phyloP scores from a whole-genome alignment of 2,329 filamentous ascomycete species.

The Fusarium pseudoanthophilum region DNA sequence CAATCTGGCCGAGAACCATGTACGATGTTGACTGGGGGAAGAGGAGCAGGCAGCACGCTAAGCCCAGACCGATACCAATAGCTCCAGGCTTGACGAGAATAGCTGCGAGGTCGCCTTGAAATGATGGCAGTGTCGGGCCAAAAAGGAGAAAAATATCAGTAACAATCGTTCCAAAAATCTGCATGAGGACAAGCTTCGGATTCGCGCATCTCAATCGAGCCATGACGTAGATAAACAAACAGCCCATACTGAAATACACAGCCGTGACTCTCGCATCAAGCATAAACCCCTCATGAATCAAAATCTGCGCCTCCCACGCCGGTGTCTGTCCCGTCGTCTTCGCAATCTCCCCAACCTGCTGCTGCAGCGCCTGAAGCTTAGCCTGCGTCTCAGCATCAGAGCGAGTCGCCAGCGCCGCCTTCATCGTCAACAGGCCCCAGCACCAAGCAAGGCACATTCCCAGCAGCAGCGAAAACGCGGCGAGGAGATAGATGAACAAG shows the following conservation, averaged over 20 bases:
- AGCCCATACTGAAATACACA: constrained; percentile 52
- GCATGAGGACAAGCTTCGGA: constrained; percentile 56
- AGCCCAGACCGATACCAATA: constrained; percentile 57
- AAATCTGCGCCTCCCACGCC: constrained; percentile 46
- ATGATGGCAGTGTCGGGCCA: constrained; percentile 51
- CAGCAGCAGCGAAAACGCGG: constrained; percentile 54
- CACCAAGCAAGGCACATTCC: constrained; percentile 61
- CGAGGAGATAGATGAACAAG: constrained; percentile 58
- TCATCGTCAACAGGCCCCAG: constrained; percentile 62
- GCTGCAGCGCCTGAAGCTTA: constrained; percentile 48
- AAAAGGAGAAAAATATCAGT: constrained; percentile 57
- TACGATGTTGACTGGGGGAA: constrained; percentile 62
- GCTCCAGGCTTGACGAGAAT: constrained; percentile 58
- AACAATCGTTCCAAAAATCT: constrained; percentile 60
- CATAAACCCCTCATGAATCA: constrained; percentile 58
- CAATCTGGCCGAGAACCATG: constrained; percentile 51
- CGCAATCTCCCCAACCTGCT: constrained; percentile 50
- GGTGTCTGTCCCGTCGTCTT: constrained; percentile 38
- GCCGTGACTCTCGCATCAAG: constrained; percentile 58
- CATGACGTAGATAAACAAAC: constrained; percentile 56
- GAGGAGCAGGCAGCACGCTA: constrained; percentile 56
- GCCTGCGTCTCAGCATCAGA: constrained; percentile 52
- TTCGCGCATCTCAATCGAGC: constrained; percentile 57
- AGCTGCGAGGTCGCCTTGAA: constrained; percentile 36
- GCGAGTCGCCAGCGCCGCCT: constrained; percentile 57